These are phyloP conservation scores for Colletotrichum sp. DNA, from an alignment of 2,329 filamentous ascomycete genomes.

Conservation along the genomic window DNA sequence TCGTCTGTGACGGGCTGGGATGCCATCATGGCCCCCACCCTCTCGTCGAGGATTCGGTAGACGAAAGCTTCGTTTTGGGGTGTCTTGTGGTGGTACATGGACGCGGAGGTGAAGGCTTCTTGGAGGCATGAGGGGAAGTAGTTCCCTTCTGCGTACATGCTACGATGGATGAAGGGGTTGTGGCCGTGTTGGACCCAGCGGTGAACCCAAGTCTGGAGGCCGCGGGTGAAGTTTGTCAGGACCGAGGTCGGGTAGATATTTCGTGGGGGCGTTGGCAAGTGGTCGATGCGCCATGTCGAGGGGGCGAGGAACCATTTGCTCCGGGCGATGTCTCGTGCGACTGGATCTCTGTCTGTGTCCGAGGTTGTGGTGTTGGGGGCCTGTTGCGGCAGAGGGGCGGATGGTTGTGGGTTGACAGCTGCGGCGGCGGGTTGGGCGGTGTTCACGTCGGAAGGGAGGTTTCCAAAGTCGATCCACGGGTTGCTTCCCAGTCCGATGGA, in stretches of 20 bases:
- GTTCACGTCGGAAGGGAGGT: neutral
- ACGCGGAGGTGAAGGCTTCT: constrained; percentile 27
- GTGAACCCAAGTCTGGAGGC: constrained; percentile 25
- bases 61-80: constrained; percentile 24
- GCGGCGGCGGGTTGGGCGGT: neutral
- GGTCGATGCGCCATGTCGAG: constrained; percentile 22
- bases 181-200: constrained; percentile 28
- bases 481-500: neutral
- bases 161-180: constrained; percentile 29
- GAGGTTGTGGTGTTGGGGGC: neutral
- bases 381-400: neutral
- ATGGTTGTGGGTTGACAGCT: neutral
- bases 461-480: neutral
- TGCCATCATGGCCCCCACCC: constrained; percentile 16
- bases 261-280: neutral
- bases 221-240: constrained; percentile 29
- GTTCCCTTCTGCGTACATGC: constrained; percentile 23
- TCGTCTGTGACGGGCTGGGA: neutral
- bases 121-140: constrained; percentile 26
- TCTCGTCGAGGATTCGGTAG: constrained; percentile 27
- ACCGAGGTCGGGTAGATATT: constrained; percentile 5
- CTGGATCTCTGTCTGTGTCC: neutral
- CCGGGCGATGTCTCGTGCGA: neutral
- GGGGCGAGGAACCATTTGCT: constrained; percentile 24
- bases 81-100: constrained; percentile 27